Conservation (phyloP, 768 basidiomycete species). For the Kwoniella botswanensis region DNA sequence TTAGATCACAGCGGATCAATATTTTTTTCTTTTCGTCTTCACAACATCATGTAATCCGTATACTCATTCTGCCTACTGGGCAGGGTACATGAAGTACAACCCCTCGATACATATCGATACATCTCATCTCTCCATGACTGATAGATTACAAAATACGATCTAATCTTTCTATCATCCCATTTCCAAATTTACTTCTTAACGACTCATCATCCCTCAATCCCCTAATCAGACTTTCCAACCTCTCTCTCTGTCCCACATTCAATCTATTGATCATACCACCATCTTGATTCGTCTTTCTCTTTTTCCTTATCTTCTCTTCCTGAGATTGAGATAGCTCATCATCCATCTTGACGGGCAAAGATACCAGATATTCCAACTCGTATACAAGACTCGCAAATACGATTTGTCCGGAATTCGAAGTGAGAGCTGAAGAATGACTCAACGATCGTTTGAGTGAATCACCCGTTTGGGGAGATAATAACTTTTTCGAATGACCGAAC, state of each 20-base stretch:
- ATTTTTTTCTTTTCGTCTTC: too few species aligned
- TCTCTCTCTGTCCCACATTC: slow-evolving; percentile 6
- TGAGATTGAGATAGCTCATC: neutral
- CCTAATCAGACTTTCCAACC: slow-evolving; percentile 19
- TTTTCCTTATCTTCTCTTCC: neutral
- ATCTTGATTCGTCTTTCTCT: neutral
- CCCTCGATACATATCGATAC: neutral
- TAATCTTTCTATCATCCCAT: neutral
- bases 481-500: neutral
- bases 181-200: slow-evolving; percentile 12
- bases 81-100: neutral
- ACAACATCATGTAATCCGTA: too few species aligned
- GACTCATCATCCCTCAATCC: slow-evolving; percentile 29
- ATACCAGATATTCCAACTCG: slow-evolving; percentile 18
- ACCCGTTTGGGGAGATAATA: neutral
- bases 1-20: too few species aligned
- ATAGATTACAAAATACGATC: neutral
- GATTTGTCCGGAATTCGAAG: too few species aligned
- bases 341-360: slow-evolving; percentile 2
- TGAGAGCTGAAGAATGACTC: neutral
- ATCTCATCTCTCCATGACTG: neutral
- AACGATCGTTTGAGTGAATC: neutral
- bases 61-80: too few species aligned
- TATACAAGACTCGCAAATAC: neutral
- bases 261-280: neutral